phyloP scores from a whole-genome alignment of 441 rosid species.

The Flueggea neowawraea region DNA sequence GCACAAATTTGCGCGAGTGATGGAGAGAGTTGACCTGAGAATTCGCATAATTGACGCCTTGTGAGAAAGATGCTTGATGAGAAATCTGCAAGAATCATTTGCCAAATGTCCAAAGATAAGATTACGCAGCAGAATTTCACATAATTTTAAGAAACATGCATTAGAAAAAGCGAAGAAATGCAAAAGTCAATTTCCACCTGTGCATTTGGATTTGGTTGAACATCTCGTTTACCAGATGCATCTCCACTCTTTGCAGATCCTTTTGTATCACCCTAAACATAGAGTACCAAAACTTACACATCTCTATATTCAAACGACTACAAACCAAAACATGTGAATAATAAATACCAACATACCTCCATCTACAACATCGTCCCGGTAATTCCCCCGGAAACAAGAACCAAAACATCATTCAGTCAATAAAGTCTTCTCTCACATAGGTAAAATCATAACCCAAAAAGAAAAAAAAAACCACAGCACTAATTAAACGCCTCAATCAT shows the following conservation, averaged over 20 bases:
- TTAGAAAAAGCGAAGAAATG: too few species aligned
- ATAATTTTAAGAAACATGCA: neutral
- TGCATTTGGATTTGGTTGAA: constrained; percentile 44
- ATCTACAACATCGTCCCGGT: constrained; percentile 43
- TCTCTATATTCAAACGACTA: neutral
- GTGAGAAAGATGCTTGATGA: constrained; percentile 69
- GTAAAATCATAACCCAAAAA: neutral
- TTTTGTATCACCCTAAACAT: constrained; percentile 34
- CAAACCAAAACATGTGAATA: neutral
- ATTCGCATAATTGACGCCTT: constrained; percentile 53
- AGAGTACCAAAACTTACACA: neutral
- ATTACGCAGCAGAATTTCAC: neutral
- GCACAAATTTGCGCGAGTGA: neutral
- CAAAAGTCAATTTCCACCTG: constrained; percentile 40
- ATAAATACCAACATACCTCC: constrained; percentile 59
- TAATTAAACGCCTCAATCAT: neutral
- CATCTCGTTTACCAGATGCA: constrained; percentile 58
- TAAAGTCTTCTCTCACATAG: constrained; percentile 4
- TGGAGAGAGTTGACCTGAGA: constrained; percentile 61
- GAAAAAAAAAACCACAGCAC: neutral
- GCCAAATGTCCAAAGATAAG: constrained; percentile 11
- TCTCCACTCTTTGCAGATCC: constrained; percentile 80
- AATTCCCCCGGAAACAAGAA: constrained; percentile 9
- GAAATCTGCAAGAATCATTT: constrained; percentile 41
- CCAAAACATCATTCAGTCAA: constrained; percentile 20